These are phyloP conservation scores for Xylaria sp. DNA, from an alignment of 2,329 filamentous ascomycete species.

Conservation along the genomic window DNA sequence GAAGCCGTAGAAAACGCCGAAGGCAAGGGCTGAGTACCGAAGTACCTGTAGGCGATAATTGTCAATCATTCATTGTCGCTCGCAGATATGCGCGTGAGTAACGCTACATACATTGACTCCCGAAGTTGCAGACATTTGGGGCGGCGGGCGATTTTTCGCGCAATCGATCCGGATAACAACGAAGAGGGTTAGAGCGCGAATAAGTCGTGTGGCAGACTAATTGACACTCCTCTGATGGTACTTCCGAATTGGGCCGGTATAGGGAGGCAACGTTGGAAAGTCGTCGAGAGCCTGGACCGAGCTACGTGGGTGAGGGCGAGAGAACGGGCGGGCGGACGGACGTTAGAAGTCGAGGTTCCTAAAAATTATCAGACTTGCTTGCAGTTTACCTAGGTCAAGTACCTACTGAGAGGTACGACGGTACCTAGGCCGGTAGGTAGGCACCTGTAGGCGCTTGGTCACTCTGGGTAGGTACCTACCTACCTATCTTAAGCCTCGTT, in stretches of 20 bases:
- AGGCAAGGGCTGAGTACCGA: slow-evolving; percentile 91
- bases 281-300: slow-evolving; percentile 42
- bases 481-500: too few species aligned
- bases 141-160: slow-evolving; percentile 46
- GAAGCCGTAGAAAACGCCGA: slow-evolving; percentile 94
- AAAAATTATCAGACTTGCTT: too few species aligned
- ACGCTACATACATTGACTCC: slow-evolving; percentile 68
- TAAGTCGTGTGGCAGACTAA: slow-evolving; percentile 40
- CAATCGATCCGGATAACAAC: slow-evolving; percentile 39
- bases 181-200: slow-evolving; percentile 19
- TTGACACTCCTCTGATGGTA: slow-evolving; percentile 39
- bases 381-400: too few species aligned
- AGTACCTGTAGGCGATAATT: slow-evolving; percentile 70
- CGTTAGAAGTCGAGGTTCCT: slow-evolving; percentile 29
- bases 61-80: slow-evolving; percentile 7
- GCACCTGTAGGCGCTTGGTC: too few species aligned
- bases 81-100: not conserved
- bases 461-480: too few species aligned
- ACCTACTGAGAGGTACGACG: too few species aligned
- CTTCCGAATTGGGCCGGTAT: slow-evolving; percentile 42
- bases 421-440: too few species aligned
- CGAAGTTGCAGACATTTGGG: slow-evolving; percentile 67
- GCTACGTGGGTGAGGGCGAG: slow-evolving; percentile 36
- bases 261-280: slow-evolving; percentile 4
- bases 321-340: slow-evolving; percentile 31